Percentiles rank a stretch among this genome's conserved stretches.
Conservation (phyloP, 441 rosid species). For the Brassica balearica region DNA sequence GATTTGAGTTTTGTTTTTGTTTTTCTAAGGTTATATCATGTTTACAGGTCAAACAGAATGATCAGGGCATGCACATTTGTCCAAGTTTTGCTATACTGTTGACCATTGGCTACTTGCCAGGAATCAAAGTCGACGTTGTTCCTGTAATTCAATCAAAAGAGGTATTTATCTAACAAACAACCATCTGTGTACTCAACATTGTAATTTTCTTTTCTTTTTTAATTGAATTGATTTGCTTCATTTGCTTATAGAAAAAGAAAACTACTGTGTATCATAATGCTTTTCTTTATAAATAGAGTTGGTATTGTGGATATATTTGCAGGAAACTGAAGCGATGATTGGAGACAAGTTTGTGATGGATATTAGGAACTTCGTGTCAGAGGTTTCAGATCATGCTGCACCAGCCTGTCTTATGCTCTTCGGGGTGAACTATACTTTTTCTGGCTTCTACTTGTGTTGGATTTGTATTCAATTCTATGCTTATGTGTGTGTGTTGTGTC, state of each 20-base stretch:
- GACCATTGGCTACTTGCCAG: constrained; percentile 86
- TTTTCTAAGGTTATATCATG: not conserved
- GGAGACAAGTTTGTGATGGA: constrained; percentile 69
- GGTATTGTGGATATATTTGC: constrained; percentile 14
- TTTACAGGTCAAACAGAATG: constrained; percentile 52
- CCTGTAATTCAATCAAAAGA: constrained; percentile 47
- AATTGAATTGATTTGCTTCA: not conserved
- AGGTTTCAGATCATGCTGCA: constrained; percentile 59
- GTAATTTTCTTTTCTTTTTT: not conserved
- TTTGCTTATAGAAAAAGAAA: not conserved
- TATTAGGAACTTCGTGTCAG: constrained; percentile 56
- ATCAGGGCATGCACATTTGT: constrained; percentile 12
- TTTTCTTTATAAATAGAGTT: no score
- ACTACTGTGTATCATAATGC: no score
- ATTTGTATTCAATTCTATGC: constrained; percentile 17
- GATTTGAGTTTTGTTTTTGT: not conserved
- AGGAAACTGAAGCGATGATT: constrained; percentile 47
- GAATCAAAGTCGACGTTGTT: constrained; percentile 76
- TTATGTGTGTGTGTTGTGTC: constrained; percentile 23
- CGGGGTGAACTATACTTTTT: constrained; percentile 61
- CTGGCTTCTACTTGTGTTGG: constrained; percentile 22
- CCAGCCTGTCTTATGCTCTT: constrained; percentile 76
- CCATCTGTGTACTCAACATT: not conserved
- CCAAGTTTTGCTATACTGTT: constrained; percentile 52
- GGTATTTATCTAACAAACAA: constrained; percentile 39